These are phyloP conservation scores for Allomyces javanicus DNA, from an alignment of 192 early-diverging fungal species.

Conservation along the genomic window DNA sequence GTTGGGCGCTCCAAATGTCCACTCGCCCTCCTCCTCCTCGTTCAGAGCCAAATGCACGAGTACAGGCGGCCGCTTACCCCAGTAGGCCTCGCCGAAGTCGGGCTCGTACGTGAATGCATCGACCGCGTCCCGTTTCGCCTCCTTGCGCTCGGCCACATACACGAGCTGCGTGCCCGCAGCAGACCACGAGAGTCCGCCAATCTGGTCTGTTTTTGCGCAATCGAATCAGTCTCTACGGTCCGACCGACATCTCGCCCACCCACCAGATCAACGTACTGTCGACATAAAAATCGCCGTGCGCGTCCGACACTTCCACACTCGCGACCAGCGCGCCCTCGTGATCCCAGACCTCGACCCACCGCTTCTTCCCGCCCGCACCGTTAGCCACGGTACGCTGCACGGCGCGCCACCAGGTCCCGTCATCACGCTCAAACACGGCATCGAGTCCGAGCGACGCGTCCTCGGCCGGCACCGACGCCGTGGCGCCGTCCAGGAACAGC, in stretches of 20 bases:
- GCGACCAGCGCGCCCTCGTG: slow-evolving; percentile 23
- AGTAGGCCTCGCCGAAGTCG: slow-evolving; percentile 54
- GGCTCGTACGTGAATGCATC: slow-evolving; percentile 26
- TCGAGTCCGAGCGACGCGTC: too few species aligned
- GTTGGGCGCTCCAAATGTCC: slow-evolving; percentile 1
- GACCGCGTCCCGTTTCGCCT: not conserved
- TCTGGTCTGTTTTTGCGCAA: slow-evolving; percentile 4
- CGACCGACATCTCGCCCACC: too few species aligned
- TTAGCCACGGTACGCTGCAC: too few species aligned
- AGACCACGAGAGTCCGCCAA: slow-evolving; percentile 45
- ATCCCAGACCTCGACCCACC: not conserved
- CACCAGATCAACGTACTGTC: slow-evolving; percentile 37
- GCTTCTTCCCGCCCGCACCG: not conserved
- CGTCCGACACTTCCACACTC: slow-evolving; percentile 38
- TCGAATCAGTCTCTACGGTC: slow-evolving; percentile 4
- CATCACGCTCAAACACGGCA: too few species aligned
- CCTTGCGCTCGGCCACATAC: slow-evolving; percentile 50
- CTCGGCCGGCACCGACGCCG: too few species aligned
- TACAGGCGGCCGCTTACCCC: slow-evolving; percentile 29
- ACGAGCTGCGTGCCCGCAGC: slow-evolving; percentile 26
- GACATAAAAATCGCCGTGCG: slow-evolving; percentile 49
- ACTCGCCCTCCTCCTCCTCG: slow-evolving; percentile 2
- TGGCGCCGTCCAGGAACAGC: too few species aligned
- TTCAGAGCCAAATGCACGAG: slow-evolving; percentile 32
- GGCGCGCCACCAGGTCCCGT: too few species aligned